phyloP scores from a whole-genome alignment of 768 basidiomycete genomes.

The Suillus clintonianus region DNA sequence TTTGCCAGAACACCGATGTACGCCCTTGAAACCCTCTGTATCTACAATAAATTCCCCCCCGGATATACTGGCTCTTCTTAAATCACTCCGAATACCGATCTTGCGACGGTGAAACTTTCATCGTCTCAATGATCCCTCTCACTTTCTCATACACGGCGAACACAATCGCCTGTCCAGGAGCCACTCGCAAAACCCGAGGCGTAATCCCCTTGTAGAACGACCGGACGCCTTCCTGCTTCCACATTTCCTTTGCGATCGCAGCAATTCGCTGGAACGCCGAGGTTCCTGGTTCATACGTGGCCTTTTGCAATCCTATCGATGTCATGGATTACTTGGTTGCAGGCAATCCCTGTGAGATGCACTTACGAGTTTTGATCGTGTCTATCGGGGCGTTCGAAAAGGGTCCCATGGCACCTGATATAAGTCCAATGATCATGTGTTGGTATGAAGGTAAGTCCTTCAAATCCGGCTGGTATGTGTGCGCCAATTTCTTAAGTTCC shows the following conservation, averaged over 20 bases:
- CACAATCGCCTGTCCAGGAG: slow-evolving; percentile 95
- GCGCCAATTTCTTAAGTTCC: slow-evolving; percentile 86
- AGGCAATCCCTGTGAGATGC: slow-evolving; percentile 1
- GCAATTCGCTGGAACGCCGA: slow-evolving; percentile 79
- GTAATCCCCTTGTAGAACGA: slow-evolving; percentile 99
- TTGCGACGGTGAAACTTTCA: slow-evolving; percentile 53
- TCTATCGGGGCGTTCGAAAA: slow-evolving; percentile 97
- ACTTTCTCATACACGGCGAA: slow-evolving; percentile 97
- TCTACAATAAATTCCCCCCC: background rate
- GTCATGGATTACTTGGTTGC: slow-evolving; percentile 4
- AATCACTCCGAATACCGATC: slow-evolving; percentile 72
- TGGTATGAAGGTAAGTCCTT: slow-evolving; percentile 89
- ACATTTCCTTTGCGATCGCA: slow-evolving; percentile 89
- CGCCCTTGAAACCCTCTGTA: background rate
- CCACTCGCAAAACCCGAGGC: slow-evolving; percentile 92
- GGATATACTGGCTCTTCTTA: background rate
- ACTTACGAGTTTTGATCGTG: slow-evolving; percentile 91
- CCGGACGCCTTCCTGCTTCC: slow-evolving; percentile 80
- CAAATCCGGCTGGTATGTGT: slow-evolving; percentile 76
- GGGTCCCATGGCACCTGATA: slow-evolving; percentile 97
- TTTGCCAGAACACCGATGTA: background rate
- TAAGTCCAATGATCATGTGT: slow-evolving; percentile 91
- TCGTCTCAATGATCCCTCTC: slow-evolving; percentile 68
- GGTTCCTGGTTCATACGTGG: slow-evolving; percentile 70
- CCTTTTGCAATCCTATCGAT: slow-evolving; percentile 76